These are phyloP conservation scores for Pseudocohnilembus persalinus DNA, from an alignment of 169 alveolate genomes.

Conservation along the genomic window DNA sequence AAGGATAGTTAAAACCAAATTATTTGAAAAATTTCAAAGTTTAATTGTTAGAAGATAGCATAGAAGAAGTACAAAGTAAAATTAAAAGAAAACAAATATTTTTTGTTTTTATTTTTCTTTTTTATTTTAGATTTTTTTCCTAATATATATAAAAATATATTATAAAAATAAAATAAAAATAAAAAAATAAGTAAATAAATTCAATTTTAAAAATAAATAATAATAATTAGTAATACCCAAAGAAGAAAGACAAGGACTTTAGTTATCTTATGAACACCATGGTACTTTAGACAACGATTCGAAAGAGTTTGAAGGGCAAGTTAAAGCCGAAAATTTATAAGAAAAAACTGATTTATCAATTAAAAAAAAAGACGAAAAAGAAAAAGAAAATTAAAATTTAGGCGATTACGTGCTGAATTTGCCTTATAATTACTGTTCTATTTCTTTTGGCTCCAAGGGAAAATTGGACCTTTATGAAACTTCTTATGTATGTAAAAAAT, in stretches of 20 bases:
- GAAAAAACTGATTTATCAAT: neutral
- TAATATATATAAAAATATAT: no score
- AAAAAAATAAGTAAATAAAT: no score
- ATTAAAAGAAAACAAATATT: neutral
- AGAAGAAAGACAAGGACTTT: neutral
- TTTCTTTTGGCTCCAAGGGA: slow-evolving; percentile 34
- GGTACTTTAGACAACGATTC: neutral
- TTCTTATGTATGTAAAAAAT: slow-evolving; percentile 22
- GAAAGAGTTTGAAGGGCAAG: neutral
- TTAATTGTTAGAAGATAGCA: neutral
- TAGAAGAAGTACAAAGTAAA: slow-evolving; percentile 4
- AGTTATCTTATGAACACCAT: neutral
- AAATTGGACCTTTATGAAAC: slow-evolving; percentile 35
- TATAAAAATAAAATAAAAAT: no score
- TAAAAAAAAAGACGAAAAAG: neutral
- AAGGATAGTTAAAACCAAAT: slow-evolving; percentile 6
- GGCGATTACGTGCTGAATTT: slow-evolving; percentile 4
- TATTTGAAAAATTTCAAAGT: slow-evolving; percentile 1
- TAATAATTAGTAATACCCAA: neutral
- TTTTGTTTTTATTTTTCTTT: neutral
- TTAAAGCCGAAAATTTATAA: slow-evolving; percentile 1
- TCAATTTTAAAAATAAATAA: no score
- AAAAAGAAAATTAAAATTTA: slow-evolving; percentile 6
- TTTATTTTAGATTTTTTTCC: no score
- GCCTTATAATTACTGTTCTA: slow-evolving; percentile 2